Conservation (phyloP, 208 protist genomes). For the Crithidia sp. region DNA sequence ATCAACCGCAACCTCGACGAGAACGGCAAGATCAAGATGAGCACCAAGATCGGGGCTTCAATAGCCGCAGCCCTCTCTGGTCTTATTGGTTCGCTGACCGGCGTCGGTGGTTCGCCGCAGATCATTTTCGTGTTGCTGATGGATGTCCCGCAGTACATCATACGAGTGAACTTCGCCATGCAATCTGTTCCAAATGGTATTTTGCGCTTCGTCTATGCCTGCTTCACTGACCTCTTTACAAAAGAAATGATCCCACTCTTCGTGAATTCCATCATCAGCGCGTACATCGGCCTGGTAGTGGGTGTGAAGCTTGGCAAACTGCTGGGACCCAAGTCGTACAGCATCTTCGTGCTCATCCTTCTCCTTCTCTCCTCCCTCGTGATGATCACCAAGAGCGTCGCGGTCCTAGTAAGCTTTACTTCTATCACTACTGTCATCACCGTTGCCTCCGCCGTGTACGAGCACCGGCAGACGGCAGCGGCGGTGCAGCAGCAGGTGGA, state of each 20-base stretch:
- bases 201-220: slow-evolving; percentile 44
- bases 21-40: slow-evolving; percentile 38
- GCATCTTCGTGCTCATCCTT: slow-evolving; percentile 43
- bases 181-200: slow-evolving; percentile 41
- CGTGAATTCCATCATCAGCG: slow-evolving; percentile 31
- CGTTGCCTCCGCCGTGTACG: slow-evolving; percentile 28
- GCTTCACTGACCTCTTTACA: slow-evolving; percentile 25
- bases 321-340: slow-evolving; percentile 43
- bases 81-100: slow-evolving; percentile 49
- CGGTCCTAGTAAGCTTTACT: slow-evolving; percentile 25
- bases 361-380: slow-evolving; percentile 45
- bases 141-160: slow-evolving; percentile 54
- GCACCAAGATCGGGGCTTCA: slow-evolving; percentile 37
- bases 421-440: slow-evolving; percentile 15
- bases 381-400: slow-evolving; percentile 37
- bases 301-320: slow-evolving; percentile 48
- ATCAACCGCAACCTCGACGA: slow-evolving; percentile 47
- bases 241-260: slow-evolving; percentile 41
- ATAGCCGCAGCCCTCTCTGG: slow-evolving; percentile 33
- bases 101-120: slow-evolving; percentile 43
- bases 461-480: slow-evolving; percentile 25
- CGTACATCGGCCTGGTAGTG: slow-evolving; percentile 35
- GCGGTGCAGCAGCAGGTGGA: slow-evolving; percentile 31
- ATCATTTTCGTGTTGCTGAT: slow-evolving; percentile 55
- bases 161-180: slow-evolving; percentile 40